Evolutionary conservation across 306 rosid genomes (phyloP).

Genomic region (Quercus bicolor): DNA sequence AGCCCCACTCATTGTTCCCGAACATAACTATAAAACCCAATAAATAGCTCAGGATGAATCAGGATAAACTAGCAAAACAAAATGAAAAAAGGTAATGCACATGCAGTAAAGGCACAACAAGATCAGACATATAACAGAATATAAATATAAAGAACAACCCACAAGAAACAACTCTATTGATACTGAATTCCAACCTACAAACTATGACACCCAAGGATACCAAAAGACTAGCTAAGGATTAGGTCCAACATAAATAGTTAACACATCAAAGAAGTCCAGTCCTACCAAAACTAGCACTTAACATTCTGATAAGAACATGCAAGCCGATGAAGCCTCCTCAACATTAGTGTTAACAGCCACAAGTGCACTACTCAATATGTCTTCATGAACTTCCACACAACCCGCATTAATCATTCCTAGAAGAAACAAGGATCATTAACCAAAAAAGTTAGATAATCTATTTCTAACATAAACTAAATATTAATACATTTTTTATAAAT

Average conservation of each 20-base stretch:
- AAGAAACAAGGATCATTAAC: not conserved
- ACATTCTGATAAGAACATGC: slow-evolving; percentile 44
- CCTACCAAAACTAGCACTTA: slow-evolving; percentile 62
- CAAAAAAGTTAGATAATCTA: not conserved
- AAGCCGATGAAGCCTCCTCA: slow-evolving; percentile 33
- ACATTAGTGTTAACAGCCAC: slow-evolving; percentile 40
- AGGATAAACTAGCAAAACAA: slow-evolving; percentile 22
- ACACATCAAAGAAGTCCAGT: slow-evolving; percentile 38
- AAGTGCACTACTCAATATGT: slow-evolving; percentile 13
- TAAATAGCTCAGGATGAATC: slow-evolving; percentile 51
- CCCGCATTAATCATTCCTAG: slow-evolving; percentile 41
- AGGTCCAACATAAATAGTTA: slow-evolving; percentile 38
- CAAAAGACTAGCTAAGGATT: slow-evolving; percentile 9
- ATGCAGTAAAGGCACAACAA: slow-evolving; percentile 2
- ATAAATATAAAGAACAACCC: not conserved
- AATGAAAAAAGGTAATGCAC: slow-evolving; percentile 18
- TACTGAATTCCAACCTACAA: slow-evolving; percentile 25
- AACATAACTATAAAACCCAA: slow-evolving; percentile 86
- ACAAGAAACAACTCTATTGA: slow-evolving; percentile 17
- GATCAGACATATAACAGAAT: not conserved
- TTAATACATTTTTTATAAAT: not conserved
- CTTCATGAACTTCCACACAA: slow-evolving; percentile 20
- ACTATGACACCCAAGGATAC: slow-evolving; percentile 31
- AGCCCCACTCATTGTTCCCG: slow-evolving; percentile 59
- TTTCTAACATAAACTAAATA: not conserved